Base-by-base conservation (phyloP, 108 stramenopile species). In the Nannochloropsis gaditana region DNA sequence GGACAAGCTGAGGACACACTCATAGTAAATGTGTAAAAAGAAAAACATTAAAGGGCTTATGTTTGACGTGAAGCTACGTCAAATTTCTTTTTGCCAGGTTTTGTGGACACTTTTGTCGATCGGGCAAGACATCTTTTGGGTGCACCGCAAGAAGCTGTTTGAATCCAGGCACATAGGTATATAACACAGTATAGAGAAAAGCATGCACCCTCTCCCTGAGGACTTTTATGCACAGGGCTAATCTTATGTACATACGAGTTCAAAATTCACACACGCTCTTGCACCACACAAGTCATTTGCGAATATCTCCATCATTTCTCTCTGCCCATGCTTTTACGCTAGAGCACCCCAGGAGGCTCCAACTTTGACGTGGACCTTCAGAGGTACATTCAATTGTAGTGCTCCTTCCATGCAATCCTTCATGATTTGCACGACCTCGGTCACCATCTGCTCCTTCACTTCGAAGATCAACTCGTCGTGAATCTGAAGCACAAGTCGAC, bases 381-480 rank as follows among this genome's bases (percentile, higher is more conserved):
- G 41, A 43, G 86, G 86, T 11, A 86, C 83, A 1, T 31, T 47
- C 44, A 86, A 73, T 11, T 47, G 79, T 73, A 80, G 44, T 43
- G 86, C 86, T 10, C 83, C 83, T 44, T 86, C 86, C 86, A 86
- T 86, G 82, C 86, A 86, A 11, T 45, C 73, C 79, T 44, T 83
- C 17, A 86, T 82, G 19, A 86, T 83, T 21, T 42, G 82, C 45
- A 59, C 79, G 15, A 86, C 82, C 44, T 86, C 86, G 9, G 15
- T 21, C n/a, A 82, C 9, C 43, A 43, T 42, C 5, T 9, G n/a
- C 79, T 43, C 79, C 11, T 80, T 44, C 84, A 90, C 88, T 88
- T 90, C 90, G 41, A 82, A 89, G 42, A 90, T 84, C 43, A 90
- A 87, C 42, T 90, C 90, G 80, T 90, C 90, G 45, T 90, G 89